A percentile compares a stretch with the other conserved stretches of the same genome.
Evolutionary conservation across 108 stramenopile species (phyloP).

Genomic region (Phaeodactylum tricornutum): DNA sequence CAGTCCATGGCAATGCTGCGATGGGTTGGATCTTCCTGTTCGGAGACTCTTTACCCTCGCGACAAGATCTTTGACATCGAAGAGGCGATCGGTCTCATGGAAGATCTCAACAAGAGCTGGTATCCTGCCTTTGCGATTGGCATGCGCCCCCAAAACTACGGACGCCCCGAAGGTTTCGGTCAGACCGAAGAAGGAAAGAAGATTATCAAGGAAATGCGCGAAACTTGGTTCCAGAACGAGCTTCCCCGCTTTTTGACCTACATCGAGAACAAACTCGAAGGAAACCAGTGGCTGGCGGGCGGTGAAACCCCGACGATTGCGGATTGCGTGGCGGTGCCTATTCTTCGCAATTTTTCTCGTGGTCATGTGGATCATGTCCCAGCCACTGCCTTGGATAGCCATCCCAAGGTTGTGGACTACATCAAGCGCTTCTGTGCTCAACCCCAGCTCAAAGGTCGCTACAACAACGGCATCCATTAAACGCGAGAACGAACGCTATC

Average conservation of each 20-base stretch:
- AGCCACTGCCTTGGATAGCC: slow-evolving; percentile 32
- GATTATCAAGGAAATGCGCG: slow-evolving; percentile 33
- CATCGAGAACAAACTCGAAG: slow-evolving; percentile 14
- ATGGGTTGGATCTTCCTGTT: slow-evolving; percentile 11
- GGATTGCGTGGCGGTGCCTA: slow-evolving; percentile 38
- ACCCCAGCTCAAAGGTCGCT: slow-evolving; percentile 23
- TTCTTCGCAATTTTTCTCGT: slow-evolving; percentile 22
- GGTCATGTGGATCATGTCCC: slow-evolving; percentile 59
- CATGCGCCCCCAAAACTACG: slow-evolving; percentile 41
- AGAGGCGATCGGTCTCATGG: slow-evolving; percentile 40
- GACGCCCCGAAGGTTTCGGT: slow-evolving; percentile 33
- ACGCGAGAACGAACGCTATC: too few relatives aligned
- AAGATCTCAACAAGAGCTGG: slow-evolving; percentile 46
- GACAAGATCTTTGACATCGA: slow-evolving; percentile 41
- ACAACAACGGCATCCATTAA: slow-evolving; percentile 15
- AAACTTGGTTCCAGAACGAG: slow-evolving; percentile 30
- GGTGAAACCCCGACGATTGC: slow-evolving; percentile 55
- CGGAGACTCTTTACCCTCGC: slow-evolving; percentile 30
- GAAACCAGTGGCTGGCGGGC: slow-evolving; percentile 19
- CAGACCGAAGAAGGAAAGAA: slow-evolving; percentile 44
- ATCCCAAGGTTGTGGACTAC: slow-evolving; percentile 28
- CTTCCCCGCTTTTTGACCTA: slow-evolving; percentile 34
- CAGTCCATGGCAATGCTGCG: slow-evolving; percentile 59
- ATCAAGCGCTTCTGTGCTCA: slow-evolving; percentile 21
- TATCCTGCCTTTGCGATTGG: slow-evolving; percentile 27